These are phyloP conservation scores for Dictyostelium intermedium DNA, from an alignment of 78 protist species.

Conservation along the genomic window DNA sequence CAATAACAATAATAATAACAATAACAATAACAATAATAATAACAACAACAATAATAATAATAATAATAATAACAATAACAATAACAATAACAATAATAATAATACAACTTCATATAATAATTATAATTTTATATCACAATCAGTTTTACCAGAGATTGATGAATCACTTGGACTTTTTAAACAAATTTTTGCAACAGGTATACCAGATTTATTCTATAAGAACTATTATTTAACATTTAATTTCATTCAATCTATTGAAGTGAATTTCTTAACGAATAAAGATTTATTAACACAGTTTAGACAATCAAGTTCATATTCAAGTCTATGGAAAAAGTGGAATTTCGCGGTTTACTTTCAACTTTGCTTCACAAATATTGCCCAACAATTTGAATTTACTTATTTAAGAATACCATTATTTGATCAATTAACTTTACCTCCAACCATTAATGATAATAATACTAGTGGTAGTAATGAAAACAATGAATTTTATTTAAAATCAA, in stretches of 20 bases:
- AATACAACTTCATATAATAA: neutral
- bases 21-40: neutral
- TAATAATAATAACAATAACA: neutral
- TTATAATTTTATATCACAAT: slow-evolving; percentile 34
- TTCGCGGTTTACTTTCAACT: slow-evolving; percentile 69
- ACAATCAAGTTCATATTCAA: neutral
- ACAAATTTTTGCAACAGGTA: slow-evolving; percentile 63
- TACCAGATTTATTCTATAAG: slow-evolving; percentile 49
- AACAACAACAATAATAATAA: neutral
- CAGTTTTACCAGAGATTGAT: slow-evolving; percentile 62
- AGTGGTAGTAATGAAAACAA: neutral
- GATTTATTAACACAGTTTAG: slow-evolving; percentile 12
- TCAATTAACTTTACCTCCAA: neutral
- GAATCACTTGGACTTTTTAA: slow-evolving; percentile 15
- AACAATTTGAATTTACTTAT: neutral
- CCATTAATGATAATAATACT: neutral
- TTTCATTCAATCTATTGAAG: slow-evolving; percentile 27
- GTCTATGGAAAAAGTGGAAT: slow-evolving; percentile 61
- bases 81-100: neutral
- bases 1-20: neutral
- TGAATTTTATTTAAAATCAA: neutral
- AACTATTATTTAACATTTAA: slow-evolving; percentile 3
- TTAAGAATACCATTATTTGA: neutral
- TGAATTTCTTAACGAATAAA: neutral
- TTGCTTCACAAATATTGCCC: slow-evolving; percentile 42